These are phyloP conservation scores for Talaromyces amestolkiae DNA, from an alignment of 2,329 filamentous ascomycete genomes.

Conservation along the genomic window DNA sequence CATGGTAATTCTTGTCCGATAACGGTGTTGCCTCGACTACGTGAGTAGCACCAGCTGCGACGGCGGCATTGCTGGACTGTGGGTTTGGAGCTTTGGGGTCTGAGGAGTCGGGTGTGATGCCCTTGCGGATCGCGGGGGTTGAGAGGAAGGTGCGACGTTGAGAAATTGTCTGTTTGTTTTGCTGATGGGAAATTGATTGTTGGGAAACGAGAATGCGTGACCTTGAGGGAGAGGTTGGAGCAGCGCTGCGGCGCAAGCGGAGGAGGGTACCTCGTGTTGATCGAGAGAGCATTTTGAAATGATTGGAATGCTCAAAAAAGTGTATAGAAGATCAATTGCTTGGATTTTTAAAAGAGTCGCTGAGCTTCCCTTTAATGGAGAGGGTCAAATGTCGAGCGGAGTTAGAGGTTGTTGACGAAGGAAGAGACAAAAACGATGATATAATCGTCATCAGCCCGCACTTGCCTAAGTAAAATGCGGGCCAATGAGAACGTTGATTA, in stretches of 20 bases:
- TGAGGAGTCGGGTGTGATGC: conserved; percentile 60
- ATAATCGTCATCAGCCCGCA: conserved; percentile 12
- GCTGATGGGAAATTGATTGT: not conserved
- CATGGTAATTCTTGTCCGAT: conserved; percentile 69
- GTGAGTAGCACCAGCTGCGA: conserved; percentile 32
- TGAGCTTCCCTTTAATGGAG: not conserved
- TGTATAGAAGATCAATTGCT: not conserved
- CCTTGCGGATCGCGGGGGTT: conserved; percentile 41
- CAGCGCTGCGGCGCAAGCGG: conserved; percentile 21
- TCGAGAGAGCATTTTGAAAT: conserved; percentile 36
- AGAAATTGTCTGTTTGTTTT: conserved; percentile 11
- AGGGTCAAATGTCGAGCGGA: not conserved
- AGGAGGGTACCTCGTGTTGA: conserved; percentile 43
- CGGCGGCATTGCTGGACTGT: conserved; percentile 36
- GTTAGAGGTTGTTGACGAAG: not conserved
- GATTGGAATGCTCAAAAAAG: not conserved
- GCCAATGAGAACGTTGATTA: not conserved
- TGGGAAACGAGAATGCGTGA: conserved; percentile 6
- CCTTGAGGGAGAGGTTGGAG: conserved; percentile 7
- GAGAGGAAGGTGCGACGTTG: conserved; percentile 34
- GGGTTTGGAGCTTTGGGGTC: conserved; percentile 50
- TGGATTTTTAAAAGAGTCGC: not conserved
- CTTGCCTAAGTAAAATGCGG: not conserved
- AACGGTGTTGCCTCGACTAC: conserved; percentile 62
- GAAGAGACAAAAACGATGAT: conserved; percentile 4